phyloP scores from a whole-genome alignment of 495 filamentous ascomycete genomes.

The Choiromyces venosus region DNA sequence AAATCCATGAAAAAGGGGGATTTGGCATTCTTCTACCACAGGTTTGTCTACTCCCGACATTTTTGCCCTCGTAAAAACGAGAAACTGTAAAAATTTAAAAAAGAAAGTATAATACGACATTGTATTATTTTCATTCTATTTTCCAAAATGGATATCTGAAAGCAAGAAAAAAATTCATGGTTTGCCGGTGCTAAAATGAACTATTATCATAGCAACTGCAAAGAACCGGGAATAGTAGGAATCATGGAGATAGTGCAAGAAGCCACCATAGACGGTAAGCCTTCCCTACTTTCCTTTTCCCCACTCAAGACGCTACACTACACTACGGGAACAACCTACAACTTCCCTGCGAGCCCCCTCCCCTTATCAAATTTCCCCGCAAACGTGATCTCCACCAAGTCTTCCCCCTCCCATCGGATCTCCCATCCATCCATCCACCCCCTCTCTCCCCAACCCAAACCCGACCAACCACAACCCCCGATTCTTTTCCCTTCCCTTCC shows the following conservation, averaged over 20 bases:
- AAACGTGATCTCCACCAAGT: slow-evolving; percentile 1
- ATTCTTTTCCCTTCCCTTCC: background rate
- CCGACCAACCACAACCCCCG: background rate
- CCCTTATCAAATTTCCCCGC: slow-evolving; percentile 4
- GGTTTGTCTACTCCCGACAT: slow-evolving; percentile 40
- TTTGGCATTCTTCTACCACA: slow-evolving; percentile 94
- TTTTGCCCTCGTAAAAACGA: slow-evolving; percentile 15
- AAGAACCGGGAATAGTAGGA: slow-evolving; percentile 84
- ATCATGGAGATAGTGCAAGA: slow-evolving; percentile 87
- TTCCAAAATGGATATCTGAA: background rate
- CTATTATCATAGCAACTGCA: slow-evolving; percentile 58
- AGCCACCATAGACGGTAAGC: slow-evolving; percentile 66
- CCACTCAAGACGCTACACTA: background rate
- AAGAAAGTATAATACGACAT: background rate
- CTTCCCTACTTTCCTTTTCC: slow-evolving; percentile 6
- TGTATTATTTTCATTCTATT: background rate
- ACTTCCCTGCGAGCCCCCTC: background rate
- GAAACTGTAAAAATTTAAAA: slow-evolving; percentile 12
- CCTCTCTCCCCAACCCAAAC: background rate
- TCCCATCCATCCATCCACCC: background rate
- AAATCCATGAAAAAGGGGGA: slow-evolving; percentile 86
- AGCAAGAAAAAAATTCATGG: background rate
- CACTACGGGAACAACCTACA: background rate
- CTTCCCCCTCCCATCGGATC: background rate
- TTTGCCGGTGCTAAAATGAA: background rate